Conservation (phyloP, 176 grass and related monocot species). For the Ampelocalamus luodianensis region DNA sequence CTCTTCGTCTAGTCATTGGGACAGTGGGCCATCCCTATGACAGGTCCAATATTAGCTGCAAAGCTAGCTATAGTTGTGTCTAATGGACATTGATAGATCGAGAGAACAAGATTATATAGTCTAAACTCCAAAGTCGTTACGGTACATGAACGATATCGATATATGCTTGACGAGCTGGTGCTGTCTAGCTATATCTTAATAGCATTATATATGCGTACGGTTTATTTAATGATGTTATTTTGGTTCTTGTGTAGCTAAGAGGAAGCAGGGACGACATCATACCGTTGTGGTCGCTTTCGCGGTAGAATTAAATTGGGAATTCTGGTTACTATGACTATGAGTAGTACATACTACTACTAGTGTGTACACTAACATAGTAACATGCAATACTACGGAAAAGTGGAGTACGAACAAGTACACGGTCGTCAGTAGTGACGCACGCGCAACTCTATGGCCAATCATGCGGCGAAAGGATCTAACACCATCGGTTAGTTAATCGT, state of each 20-base stretch:
- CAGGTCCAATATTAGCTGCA: background rate
- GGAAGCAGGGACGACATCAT: background rate
- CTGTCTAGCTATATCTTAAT: too few relatives aligned
- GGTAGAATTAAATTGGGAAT: background rate
- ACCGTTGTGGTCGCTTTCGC: background rate
- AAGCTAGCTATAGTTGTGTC: background rate
- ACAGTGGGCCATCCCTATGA: too few relatives aligned
- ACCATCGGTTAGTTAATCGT: background rate
- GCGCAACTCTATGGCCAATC: background rate
- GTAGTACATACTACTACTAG: too few relatives aligned
- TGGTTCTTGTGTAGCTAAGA: background rate
- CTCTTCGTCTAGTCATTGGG: too few relatives aligned
- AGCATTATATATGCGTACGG: too few relatives aligned
- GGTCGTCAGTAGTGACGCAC: slow-evolving; percentile 26
- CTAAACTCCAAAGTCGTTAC: too few relatives aligned
- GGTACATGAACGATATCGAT: too few relatives aligned
- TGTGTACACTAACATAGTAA: too few relatives aligned
- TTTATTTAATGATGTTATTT: background rate
- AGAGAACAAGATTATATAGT: background rate
- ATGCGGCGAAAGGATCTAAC: background rate
- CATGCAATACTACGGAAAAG: too few relatives aligned
- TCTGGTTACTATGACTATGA: background rate
- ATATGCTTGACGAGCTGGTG: too few relatives aligned
- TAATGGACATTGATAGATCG: too few relatives aligned
- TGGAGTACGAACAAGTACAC: background rate